These are phyloP conservation scores for Brassica hybrid DNA, from an alignment of 441 rosid genomes.

Conservation along the genomic window DNA sequence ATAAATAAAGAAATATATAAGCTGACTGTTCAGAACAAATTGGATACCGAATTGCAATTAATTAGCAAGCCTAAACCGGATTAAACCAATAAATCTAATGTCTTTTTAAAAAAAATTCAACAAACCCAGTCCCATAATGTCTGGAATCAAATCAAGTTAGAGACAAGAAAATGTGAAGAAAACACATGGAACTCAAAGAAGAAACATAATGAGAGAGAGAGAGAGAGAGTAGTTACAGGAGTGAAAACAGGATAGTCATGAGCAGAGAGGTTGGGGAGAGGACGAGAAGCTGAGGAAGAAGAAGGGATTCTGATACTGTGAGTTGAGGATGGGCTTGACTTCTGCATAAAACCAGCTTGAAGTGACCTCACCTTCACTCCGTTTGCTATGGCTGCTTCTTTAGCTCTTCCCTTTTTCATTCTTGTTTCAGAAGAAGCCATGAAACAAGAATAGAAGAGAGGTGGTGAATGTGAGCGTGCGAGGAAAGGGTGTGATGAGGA, in stretches of 20 bases:
- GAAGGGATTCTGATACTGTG: constrained; percentile 25
- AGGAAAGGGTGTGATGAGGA: constrained; percentile 36
- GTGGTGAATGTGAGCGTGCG: neutral
- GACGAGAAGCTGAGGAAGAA: constrained; percentile 57
- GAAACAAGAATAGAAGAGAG: neutral
- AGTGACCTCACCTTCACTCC: constrained; percentile 83
- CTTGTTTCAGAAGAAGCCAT: constrained; percentile 62
- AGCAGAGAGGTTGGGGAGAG: constrained; percentile 69
- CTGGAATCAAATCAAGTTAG: constrained; percentile 28
- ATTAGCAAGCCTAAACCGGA: constrained; percentile 29
- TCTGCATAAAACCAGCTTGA: constrained; percentile 76
- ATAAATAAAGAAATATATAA: too few relatives aligned
- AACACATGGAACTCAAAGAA: neutral
- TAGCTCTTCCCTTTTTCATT: constrained; percentile 47
- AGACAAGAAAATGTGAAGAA: constrained; percentile 24
- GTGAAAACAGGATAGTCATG: constrained; percentile 96
- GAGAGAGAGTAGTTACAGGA: constrained; percentile 60
- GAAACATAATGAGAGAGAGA: neutral
- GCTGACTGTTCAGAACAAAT: too few relatives aligned
- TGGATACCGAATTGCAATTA: too few relatives aligned
- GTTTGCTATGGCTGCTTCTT: constrained; percentile 75
- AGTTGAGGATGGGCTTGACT: constrained; percentile 43
- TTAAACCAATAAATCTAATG: constrained; percentile 25
- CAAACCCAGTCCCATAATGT: constrained; percentile 36
- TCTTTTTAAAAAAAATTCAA: neutral